Percentiles rank a stretch among this genome's conserved stretches.
Conservation (phyloP, 2,329 filamentous ascomycete species). For the Bipolaris sorokiniana region DNA sequence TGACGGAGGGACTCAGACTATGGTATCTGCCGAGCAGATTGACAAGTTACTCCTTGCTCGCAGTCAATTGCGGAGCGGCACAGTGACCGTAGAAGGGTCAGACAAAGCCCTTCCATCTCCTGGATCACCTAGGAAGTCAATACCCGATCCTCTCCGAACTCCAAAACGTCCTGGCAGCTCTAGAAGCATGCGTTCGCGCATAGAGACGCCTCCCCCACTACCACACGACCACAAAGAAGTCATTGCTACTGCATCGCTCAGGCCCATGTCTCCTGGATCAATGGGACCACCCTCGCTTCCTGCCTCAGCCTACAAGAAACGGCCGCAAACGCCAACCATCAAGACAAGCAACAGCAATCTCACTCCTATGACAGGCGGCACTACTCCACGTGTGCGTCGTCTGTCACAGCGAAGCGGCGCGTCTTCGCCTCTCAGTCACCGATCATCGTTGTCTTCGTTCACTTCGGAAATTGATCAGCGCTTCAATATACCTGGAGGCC, state of each 20-base stretch:
- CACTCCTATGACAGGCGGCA: conserved; percentile 56
- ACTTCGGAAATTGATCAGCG: conserved; percentile 90
- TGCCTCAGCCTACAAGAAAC: conserved; percentile 71
- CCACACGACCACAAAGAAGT: conserved; percentile 82
- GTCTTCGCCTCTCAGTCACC: conserved; percentile 63
- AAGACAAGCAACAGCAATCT: conserved; percentile 51
- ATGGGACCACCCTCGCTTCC: conserved; percentile 90
- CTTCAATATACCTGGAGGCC: conserved; percentile 70
- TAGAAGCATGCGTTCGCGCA: conserved; percentile 65
- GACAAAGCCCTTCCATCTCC: conserved; percentile 43
- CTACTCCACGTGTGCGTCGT: conserved; percentile 61
- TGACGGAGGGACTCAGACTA: conserved; percentile 81
- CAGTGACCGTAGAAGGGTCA: conserved; percentile 36
- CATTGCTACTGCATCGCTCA: conserved; percentile 77
- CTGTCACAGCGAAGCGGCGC: conserved; percentile 55
- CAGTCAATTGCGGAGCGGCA: conserved; percentile 37
- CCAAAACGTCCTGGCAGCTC: conserved; percentile 72
- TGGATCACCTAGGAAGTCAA: conserved; percentile 44
- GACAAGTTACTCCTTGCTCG: conserved; percentile 73
- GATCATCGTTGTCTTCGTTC: conserved; percentile 93
- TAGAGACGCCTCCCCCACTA: conserved; percentile 69
- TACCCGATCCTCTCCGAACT: conserved; percentile 38
- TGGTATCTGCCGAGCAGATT: conserved; percentile 80
- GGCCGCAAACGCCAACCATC: conserved; percentile 51
- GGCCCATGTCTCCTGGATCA: conserved; percentile 50